Evolutionary conservation across 345 rosid species (phyloP).

Genomic region (Lepidium sativum): DNA sequence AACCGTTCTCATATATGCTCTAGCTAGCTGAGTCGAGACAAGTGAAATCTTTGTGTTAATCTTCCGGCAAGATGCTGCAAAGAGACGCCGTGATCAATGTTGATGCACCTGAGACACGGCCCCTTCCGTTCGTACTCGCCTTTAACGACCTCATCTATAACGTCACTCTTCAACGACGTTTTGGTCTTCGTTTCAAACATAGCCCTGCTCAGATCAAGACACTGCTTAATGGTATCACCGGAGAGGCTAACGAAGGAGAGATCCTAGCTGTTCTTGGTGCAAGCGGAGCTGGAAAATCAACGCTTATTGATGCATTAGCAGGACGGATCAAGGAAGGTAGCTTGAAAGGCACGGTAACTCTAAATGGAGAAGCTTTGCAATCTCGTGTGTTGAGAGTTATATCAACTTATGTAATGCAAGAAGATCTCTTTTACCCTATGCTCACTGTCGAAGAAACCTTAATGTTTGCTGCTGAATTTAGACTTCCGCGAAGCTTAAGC

Average conservation of each 20-base stretch:
- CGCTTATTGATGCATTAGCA: slow-evolving; percentile 81
- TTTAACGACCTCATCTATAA: slow-evolving; percentile 17
- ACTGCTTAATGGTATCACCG: slow-evolving; percentile 49
- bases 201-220: slow-evolving; percentile 16
- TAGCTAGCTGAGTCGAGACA: slow-evolving; percentile 7
- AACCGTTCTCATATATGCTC: neutral
- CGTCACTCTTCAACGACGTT: slow-evolving; percentile 13
- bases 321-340: slow-evolving; percentile 66
- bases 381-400: slow-evolving; percentile 45
- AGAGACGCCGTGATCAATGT: neutral
- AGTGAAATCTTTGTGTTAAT: neutral
- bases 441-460: slow-evolving; percentile 73
- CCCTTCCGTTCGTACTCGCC: slow-evolving; percentile 16
- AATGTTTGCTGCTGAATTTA: slow-evolving; percentile 76
- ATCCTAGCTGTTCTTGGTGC: slow-evolving; percentile 78
- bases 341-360: slow-evolving; percentile 64
- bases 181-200: slow-evolving; percentile 19
- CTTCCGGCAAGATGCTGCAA: slow-evolving; percentile 5
- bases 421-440: slow-evolving; percentile 76
- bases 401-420: slow-evolving; percentile 91
- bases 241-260: slow-evolving; percentile 65
- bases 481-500: slow-evolving; percentile 66
- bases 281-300: slow-evolving; percentile 89
- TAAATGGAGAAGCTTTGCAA: slow-evolving; percentile 50
- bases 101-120: neutral